Base-by-base conservation (phyloP, 352 stramenopile species). In the Pythium rishiriense region DNA sequence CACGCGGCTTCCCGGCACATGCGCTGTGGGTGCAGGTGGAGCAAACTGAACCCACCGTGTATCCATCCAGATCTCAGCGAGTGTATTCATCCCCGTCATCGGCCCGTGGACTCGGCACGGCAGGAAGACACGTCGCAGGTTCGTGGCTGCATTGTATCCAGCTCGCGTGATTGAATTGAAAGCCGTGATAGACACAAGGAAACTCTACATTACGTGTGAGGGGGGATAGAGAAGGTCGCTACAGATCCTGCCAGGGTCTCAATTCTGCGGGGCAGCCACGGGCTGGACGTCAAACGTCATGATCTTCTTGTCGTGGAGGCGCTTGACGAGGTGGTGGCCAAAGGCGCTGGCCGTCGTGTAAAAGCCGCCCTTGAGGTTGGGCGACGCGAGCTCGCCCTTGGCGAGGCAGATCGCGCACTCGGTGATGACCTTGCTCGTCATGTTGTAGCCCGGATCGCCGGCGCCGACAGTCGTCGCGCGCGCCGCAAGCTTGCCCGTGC, bases 331-430 rank as follows among this genome's bases (percentile, higher is more conserved):
- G 50, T 77, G 73, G 62, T 83, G 68, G 24, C 81, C 81, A 22
- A 91, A 83, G 7, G 81, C 81, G 45, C 78, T 87, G 28, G 79
- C 79, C 6, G 81, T 72, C 22, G 81, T 91, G 69, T 81, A 84
- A 47, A 91, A 89, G 29, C 82, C 82, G 45, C 82, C 82, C 21
- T 22, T 42, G 11, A 77, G 47, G 0, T 62, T 35, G 6, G 58
- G 37, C 15, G 39, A 60, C 6, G 56, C 28, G 17, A 80, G 69
- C 43, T 90, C 77, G 49, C 67, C 53, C 60, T 88, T 90, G 49
- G 72, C 74, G 42, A 88, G 64, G 28, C 76, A 83, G 52, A 90
- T 79, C 9, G 74, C 79, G 50, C 76, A 85, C 66, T 90, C 79
- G 19, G 78, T 72, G 47, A 88, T 81, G 4, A 90, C 49, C 28